Evolutionary conservation across 495 filamentous ascomycete genomes (phyloP), one percentile per base, ranked within the genome.

Genomic region (Podospora pseudopauciseta): DNA sequence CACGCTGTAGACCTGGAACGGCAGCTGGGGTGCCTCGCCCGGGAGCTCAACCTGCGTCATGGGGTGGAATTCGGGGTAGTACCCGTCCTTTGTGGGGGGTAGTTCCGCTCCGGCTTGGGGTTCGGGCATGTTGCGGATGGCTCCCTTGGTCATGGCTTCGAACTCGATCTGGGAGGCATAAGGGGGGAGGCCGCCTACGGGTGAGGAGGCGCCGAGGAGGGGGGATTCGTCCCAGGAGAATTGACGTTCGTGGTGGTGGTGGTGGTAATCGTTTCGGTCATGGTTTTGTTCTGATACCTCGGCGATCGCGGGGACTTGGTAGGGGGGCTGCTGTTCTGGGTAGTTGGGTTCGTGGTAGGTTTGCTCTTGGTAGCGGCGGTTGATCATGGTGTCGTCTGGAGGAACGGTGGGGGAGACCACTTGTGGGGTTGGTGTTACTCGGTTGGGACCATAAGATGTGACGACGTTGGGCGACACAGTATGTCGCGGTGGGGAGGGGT

Each of bases 51-150:
- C 71, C 66, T 78, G 73, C 13, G 74, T 67, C 6, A 71, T 27
- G 20, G 73, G 69, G 2, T 44, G 63, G 1, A 32, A 56, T 28
- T 74, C 68, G 32, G 73, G 73, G 34, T 78, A 78, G 19, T 69
- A 78, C 1, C 76, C 76, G 56, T 78, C 76, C 65, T 78, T 78
- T 16, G 76, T 78, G 1, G 76, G 76, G n/a, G 76, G 76, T 23
- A 78, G 66, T 55, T 78, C 76, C 5, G 74, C 74, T 61, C 75
- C 20, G 16, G 75, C 76, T 58, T 70, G 64, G 1, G 76, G 76
- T 30, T 71, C 73, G 3, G 68, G 68, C n/a, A 77, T 64, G 59
- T 72, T 77, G 9, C 75, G 68, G 19, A 78, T 72, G 1, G 76
- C 76, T 34, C 76, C 76, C 65, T 73, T 76, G 53, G 74, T 71